These are phyloP conservation scores for Isatis tinctoria DNA, from an alignment of 345 rosid genomes.

Conservation along the genomic window DNA sequence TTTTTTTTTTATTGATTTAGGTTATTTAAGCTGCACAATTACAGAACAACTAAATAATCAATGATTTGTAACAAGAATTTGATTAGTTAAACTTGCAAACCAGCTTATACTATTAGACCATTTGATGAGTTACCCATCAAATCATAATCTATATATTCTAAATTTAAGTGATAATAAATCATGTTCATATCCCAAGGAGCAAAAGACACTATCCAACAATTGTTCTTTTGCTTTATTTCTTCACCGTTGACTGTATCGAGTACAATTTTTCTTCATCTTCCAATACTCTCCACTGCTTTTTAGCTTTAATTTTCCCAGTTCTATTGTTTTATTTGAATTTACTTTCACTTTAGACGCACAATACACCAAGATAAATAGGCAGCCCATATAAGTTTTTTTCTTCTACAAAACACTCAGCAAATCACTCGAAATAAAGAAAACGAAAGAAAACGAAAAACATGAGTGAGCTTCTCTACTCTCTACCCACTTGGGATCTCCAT, in stretches of 20 bases:
- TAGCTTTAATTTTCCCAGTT: not conserved
- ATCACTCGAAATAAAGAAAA: not conserved
- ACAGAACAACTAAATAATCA: not conserved
- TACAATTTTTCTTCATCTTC: constrained; percentile 34
- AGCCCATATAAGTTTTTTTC: not conserved
- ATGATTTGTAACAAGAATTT: not conserved
- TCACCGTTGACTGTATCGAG: constrained; percentile 58
- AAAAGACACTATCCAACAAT: constrained; percentile 16
- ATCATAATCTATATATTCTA: not conserved
- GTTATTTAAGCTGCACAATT: not conserved
- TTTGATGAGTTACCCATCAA: not conserved
- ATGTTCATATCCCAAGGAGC: constrained; percentile 49
- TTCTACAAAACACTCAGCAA: constrained; percentile 18
- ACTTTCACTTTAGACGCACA: constrained; percentile 29
- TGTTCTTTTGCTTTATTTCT: constrained; percentile 30
- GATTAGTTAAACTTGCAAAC: not conserved
- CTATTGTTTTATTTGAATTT: constrained; percentile 7
- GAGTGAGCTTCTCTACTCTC: constrained; percentile 57
- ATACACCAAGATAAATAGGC: constrained; percentile 32
- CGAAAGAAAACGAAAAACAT: constrained; percentile 4
- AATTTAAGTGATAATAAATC: too few species aligned
- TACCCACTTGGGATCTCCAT: constrained; percentile 72
- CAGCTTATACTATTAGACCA: not conserved
- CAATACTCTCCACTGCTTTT: constrained; percentile 29
- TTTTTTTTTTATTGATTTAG: too few species aligned